phyloP scores from a whole-genome alignment of 2,329 filamentous ascomycete genomes.

The Talaromyces pinophilus region DNA sequence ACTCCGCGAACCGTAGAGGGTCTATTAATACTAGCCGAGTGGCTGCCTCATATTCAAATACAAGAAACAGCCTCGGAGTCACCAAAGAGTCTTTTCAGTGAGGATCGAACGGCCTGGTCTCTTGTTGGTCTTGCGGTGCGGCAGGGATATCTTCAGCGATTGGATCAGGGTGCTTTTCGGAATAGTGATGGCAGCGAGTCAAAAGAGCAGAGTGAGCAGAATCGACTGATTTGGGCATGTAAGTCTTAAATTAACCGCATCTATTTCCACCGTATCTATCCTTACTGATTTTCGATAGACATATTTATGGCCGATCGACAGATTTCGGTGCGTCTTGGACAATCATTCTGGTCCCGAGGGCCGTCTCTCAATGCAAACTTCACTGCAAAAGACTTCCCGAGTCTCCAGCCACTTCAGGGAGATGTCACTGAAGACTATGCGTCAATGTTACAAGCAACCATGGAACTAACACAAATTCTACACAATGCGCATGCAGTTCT shows the following conservation, averaged over 20 bases:
- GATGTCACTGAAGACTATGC: background rate
- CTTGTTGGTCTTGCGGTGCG: conserved; percentile 30
- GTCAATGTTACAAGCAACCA: conserved; percentile 24
- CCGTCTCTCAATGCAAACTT: conserved; percentile 26
- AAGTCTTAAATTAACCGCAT: too few species aligned
- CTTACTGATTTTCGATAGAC: conserved; percentile 6
- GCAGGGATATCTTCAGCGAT: conserved; percentile 28
- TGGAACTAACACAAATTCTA: conserved; percentile 27
- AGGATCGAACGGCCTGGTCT: conserved; percentile 30
- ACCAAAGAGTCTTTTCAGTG: conserved; percentile 17
- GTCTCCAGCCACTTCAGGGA: background rate
- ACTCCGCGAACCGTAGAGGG: conserved; percentile 26
- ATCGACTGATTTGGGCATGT: conserved; percentile 2
- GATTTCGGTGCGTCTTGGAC: conserved; percentile 30
- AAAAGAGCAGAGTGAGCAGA: background rate
- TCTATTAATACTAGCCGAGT: conserved; percentile 29
- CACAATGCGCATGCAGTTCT: conserved; percentile 28
- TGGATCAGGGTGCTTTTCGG: conserved; percentile 27
- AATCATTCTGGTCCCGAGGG: conserved; percentile 31
- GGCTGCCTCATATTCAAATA: conserved; percentile 26
- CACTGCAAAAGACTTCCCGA: conserved; percentile 27
- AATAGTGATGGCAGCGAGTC: background rate
- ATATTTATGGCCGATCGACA: conserved; percentile 28
- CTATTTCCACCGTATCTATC: too few species aligned
- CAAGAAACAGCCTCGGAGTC: background rate